Evolutionary conservation across 129 eudicot genomes (phyloP).

Genomic region (Tagetes erecta): DNA sequence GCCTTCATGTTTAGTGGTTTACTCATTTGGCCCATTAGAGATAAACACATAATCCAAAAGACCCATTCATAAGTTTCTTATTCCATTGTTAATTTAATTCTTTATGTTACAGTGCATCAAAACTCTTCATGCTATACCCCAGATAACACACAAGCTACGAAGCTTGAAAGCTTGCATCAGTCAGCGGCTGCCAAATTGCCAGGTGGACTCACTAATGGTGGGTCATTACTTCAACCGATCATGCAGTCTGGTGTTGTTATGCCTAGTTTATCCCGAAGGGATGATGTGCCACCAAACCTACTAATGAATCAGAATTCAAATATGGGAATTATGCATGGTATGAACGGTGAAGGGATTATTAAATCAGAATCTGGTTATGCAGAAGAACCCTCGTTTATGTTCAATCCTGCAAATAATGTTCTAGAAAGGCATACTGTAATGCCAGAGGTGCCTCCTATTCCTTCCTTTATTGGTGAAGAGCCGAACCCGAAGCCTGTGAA

Average conservation of each 20-base stretch:
- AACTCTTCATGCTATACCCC: conserved; percentile 43
- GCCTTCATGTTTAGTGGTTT: background rate
- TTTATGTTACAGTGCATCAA: conserved; percentile 51
- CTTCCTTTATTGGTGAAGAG: conserved; percentile 56
- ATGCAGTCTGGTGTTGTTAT: conserved; percentile 52
- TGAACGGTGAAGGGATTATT: conserved; percentile 47
- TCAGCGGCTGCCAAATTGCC: conserved; percentile 35
- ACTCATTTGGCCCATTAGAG: conserved; percentile 12
- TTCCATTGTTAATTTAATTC: conserved; percentile 6
- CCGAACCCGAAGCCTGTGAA: conserved; percentile 47
- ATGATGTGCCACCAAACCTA: conserved; percentile 45
- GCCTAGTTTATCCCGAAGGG: conserved; percentile 42
- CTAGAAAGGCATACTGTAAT: conserved; percentile 43
- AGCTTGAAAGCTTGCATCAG: conserved; percentile 47
- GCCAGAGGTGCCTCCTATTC: conserved; percentile 49
- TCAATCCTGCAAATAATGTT: conserved; percentile 40
- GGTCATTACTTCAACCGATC: conserved; percentile 45
- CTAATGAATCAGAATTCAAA: conserved; percentile 59
- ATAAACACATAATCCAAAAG: background rate
- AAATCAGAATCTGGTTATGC: conserved; percentile 60
- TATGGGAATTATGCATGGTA: conserved; percentile 57
- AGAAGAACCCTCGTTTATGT: conserved; percentile 42
- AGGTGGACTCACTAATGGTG: conserved; percentile 49
- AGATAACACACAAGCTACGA: conserved; percentile 45
- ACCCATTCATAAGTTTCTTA: background rate